Conservation (phyloP, 164 flowering plant genomes). For the Cinnamomum micranthum region DNA sequence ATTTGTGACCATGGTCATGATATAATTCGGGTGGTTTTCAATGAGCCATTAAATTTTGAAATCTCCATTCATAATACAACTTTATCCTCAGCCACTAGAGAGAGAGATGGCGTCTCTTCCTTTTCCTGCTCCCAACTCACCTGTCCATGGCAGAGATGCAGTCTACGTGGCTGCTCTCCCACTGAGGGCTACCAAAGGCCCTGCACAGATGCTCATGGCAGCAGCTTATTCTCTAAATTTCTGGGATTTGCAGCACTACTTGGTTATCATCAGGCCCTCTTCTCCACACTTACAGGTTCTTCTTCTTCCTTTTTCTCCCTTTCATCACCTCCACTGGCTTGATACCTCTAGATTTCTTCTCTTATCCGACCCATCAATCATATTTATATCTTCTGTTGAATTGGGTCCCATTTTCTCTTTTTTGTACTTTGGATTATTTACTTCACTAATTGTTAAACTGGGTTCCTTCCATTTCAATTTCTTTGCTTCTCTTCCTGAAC, state of each 20-base stretch:
- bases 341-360: neutral
- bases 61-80: no score
- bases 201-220: slow-evolving; percentile 63
- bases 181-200: slow-evolving; percentile 63
- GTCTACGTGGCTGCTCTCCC: slow-evolving; percentile 66
- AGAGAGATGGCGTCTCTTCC: slow-evolving; percentile 20
- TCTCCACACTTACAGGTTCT: slow-evolving; percentile 34
- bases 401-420: neutral
- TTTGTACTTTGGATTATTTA: no score
- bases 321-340: neutral
- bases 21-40: no score
- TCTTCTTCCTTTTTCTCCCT: neutral
- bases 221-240: slow-evolving; percentile 55
- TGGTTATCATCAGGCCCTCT: slow-evolving; percentile 62
- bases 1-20: no score
- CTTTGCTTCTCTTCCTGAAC: no score
- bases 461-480: no score
- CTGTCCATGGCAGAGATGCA: slow-evolving; percentile 31
- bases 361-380: neutral
- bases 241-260: slow-evolving; percentile 74
- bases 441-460: no score
- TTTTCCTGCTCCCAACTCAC: slow-evolving; percentile 13
- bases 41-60: no score
- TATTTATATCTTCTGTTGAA: neutral
- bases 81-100: no score